Evolutionary conservation across 768 basidiomycete genomes (phyloP).

Genomic region (Leccinellum albellum): DNA sequence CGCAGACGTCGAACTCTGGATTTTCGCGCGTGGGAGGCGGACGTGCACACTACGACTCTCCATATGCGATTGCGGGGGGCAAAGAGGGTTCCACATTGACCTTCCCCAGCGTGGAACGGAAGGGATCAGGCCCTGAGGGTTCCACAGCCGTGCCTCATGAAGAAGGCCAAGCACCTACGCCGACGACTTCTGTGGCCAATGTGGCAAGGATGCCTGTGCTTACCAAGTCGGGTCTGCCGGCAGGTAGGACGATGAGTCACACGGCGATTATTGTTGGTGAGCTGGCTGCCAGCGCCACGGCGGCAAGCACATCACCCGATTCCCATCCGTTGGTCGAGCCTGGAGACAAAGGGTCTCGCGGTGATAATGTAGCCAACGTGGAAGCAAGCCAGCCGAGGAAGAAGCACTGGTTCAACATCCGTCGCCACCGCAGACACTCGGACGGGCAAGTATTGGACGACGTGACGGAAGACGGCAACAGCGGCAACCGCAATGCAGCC

Average conservation of each 20-base stretch:
- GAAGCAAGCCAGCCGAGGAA: slow-evolving; percentile 52
- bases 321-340: slow-evolving; percentile 19
- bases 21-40: slow-evolving; percentile 90
- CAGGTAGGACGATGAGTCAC: slow-evolving; percentile 77
- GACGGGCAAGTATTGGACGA: slow-evolving; percentile 43
- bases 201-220: slow-evolving; percentile 41
- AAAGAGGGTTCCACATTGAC: slow-evolving; percentile 56
- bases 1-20: slow-evolving; percentile 46
- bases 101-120: slow-evolving; percentile 60
- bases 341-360: slow-evolving; percentile 16
- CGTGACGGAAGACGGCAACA: slow-evolving; percentile 12
- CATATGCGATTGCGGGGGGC: slow-evolving; percentile 66
- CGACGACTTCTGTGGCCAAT: slow-evolving; percentile 47
- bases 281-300: slow-evolving; percentile 25
- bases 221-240: slow-evolving; percentile 38
- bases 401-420: slow-evolving; percentile 67
- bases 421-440: slow-evolving; percentile 57
- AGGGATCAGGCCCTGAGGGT: slow-evolving; percentile 25
- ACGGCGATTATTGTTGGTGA: slow-evolving; percentile 79
- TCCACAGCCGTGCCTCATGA: slow-evolving; percentile 23
- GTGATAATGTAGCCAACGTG: slow-evolving; percentile 29
- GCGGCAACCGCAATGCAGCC: slow-evolving; percentile 18
- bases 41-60: slow-evolving; percentile 77
- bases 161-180: slow-evolving; percentile 45
- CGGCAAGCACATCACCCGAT: slow-evolving; percentile 17